Evolutionary conservation across 1,139 yeast species (phyloP), one percentile per base, ranked within the genome.

Genomic region (Pichia sp.): DNA sequence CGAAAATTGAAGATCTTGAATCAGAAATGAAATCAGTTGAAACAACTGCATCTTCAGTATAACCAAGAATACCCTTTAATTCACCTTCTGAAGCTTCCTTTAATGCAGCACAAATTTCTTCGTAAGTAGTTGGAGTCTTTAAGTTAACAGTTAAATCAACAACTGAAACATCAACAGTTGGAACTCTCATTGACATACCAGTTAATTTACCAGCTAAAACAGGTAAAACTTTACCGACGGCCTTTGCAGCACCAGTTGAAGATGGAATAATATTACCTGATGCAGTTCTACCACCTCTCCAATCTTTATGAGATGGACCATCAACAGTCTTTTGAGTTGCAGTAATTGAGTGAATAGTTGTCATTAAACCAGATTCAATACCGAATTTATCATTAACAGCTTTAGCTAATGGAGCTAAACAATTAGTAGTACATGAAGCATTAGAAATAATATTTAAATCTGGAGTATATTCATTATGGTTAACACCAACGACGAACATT

Each of bases 261-360:
- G 92, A 83, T 73, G 94, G 94, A 65, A 85, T 85, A 67, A 85
- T 85, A 83, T 85, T 85, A 70, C 88, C 94, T 58, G 90, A 83
- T 67, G 94, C 94, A 65, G 92, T 84, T 79, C 94, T 81, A 72
- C 94, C 94, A 74, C 92, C 94, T 83, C 94, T 83, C 94, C 94
- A 85, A 78, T 85, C 94, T 78, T 85, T 85, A 80, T 83, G 89
- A 72, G 94, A 85, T 70, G 94, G 90, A 79, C 94, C 94, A 71
- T 85, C 94, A 60, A 85, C 94, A 56, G 92, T 83, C 81, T 85
- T 85, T 74, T 85, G 94, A 60, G 94, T 83, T 60, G 94, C 94
- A 63, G 94, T 85, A 72, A 85, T 79, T 67, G 92, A 83, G 79
- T 85, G 94, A 61, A 85, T 88, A 57, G 94, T 85, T 75, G 94